Evolutionary conservation across 805 yeast genomes (phyloP).

Genomic region (Candida sonorensis): DNA sequence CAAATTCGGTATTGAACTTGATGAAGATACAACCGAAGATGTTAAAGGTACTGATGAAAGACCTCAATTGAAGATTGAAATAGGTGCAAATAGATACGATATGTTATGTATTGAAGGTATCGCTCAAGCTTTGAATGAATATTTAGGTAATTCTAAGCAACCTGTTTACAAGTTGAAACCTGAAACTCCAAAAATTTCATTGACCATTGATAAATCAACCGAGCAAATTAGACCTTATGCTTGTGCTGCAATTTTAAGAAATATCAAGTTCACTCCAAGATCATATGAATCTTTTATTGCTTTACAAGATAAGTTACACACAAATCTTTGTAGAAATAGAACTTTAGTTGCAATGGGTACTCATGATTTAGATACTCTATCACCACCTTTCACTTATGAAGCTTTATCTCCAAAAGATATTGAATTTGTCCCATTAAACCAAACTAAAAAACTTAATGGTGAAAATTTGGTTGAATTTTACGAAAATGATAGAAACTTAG

Average conservation of each 20-base stretch:
- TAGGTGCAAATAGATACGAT: constrained; percentile 98
- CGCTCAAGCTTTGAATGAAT: constrained; percentile 89
- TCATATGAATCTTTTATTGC: constrained; percentile 92
- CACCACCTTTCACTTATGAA: constrained; percentile 75
- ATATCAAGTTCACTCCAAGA: constrained; percentile 73
- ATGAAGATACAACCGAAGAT: constrained; percentile 89
- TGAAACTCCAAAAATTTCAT: constrained; percentile 50
- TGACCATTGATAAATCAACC: constrained; percentile 74
- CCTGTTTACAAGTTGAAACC: constrained; percentile 65
- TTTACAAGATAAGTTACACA: constrained; percentile 91
- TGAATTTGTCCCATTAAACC: constrained; percentile 70
- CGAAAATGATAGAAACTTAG: constrained; percentile 83
- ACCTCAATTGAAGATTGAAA: constrained; percentile 95
- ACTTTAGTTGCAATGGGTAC: constrained; percentile 98
- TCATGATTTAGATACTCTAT: constrained; percentile 79
- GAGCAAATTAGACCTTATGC: constrained; percentile 82
- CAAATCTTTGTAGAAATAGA: constrained; percentile 95
- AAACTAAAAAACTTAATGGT: constrained; percentile 65
- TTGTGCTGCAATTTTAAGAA: constrained; percentile 88
- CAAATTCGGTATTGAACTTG: constrained; percentile 95
- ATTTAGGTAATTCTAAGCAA: constrained; percentile 58
- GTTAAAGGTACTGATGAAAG: constrained; percentile 70
- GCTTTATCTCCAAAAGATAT: constrained; percentile 76
- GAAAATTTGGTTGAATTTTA: constrained; percentile 80
- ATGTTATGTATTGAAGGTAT: constrained; percentile 98